Base-by-base conservation (phyloP, 129 eudicot species). In the Lactuca sativa region DNA sequence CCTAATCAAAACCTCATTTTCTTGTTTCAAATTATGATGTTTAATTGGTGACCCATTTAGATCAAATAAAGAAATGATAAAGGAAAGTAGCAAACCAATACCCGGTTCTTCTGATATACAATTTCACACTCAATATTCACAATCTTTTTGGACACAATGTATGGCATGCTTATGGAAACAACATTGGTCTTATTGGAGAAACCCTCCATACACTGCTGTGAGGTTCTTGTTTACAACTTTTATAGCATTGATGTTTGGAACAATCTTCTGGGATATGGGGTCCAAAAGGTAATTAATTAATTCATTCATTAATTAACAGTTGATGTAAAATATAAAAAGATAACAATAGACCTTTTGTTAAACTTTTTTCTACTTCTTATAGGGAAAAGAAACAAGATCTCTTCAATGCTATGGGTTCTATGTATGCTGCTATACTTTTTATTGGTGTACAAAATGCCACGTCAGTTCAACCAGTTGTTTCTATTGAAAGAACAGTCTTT, bases 141-240 rank as follows among this genome's bases (percentile, higher is more conserved):
- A 84, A 62, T 64, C 97, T 37, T 78, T 84, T 64, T 83, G 71
- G 70, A 82, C 83, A 53, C 97, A 91, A 65, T 88, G 89, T 75
- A 75, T 82, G 75, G 97, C 97, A n/a, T 91, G 97, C 78, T 79
- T 91, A 10, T 88, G 97, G 97, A 91, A 91, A 84, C 97, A 83
- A 40, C 77, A 91, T 41, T 84, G 86, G 88, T 91, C 97, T 9
- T 91, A 88, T 68, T 88, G 95, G 96, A 67, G 97, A 72, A 91
- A 91, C 69, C 89, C 97, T 4, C 85, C 86, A 32, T 91, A 91
- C 83, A 86, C 85, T 66, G 97, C 97, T n/a, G 88, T 91, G 78
- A 86, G 96, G 73, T 76, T 91, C 48, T 41, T 91, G 16, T 91
- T 88, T 60, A 86, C 97, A 41, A 76, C 88, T 9, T 71, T 88